Conservation (phyloP, 106 monocot genomes). For the Narthecium ossifragum region DNA sequence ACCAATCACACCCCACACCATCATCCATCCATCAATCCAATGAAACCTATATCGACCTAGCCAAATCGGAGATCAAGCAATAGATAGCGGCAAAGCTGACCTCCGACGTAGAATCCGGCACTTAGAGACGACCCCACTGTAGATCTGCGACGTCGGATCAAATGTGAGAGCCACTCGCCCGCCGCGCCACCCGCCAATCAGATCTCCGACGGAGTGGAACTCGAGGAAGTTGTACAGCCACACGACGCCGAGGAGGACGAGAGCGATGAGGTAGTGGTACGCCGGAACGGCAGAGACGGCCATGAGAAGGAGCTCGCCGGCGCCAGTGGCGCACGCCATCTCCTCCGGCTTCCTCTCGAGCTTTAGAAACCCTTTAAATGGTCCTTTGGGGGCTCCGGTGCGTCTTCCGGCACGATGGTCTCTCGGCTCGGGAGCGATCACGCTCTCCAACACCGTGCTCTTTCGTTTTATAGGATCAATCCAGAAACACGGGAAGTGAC, state of each 20-base stretch:
- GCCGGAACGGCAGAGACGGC: slow-evolving; percentile 26
- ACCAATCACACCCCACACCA: not conserved
- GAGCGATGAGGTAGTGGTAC: slow-evolving; percentile 35
- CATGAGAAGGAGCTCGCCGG: slow-evolving; percentile 29
- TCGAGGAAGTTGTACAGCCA: slow-evolving; percentile 81
- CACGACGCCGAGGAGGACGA: slow-evolving; percentile 21
- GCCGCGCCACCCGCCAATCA: slow-evolving; percentile 57
- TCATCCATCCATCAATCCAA: not conserved
- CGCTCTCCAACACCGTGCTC: too few species aligned
- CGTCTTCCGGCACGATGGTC: too few species aligned
- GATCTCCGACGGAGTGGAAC: slow-evolving; percentile 51
- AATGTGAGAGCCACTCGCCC: slow-evolving; percentile 61
- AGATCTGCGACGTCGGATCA: slow-evolving; percentile 58
- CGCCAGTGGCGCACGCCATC: too few species aligned
- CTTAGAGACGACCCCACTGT: slow-evolving; percentile 55
- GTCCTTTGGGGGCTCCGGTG: too few species aligned
- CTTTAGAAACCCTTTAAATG: too few species aligned
- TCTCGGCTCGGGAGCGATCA: too few species aligned
- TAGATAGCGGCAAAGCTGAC: slow-evolving; percentile 12
- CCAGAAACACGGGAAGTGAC: too few species aligned
- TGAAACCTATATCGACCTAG: not conserved
- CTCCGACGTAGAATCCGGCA: slow-evolving; percentile 74
- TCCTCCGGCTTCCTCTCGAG: too few species aligned
- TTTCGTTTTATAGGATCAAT: too few species aligned
- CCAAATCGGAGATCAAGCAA: not conserved